phyloP scores from a whole-genome alignment of 371 early-diverging fungal genomes.

The Circinella minor region DNA sequence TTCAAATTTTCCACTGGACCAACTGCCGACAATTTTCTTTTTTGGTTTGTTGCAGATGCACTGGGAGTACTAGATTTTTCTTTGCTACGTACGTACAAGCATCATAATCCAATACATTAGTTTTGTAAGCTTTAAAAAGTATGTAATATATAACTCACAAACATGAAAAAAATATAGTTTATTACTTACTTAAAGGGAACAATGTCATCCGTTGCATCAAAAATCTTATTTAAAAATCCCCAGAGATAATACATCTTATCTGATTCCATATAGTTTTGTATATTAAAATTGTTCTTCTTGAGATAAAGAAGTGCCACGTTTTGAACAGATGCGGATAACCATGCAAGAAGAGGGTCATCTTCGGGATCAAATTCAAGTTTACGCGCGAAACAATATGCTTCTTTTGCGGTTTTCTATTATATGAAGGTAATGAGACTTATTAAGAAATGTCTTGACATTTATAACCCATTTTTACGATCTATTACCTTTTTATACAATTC shows the following conservation, averaged over 20 bases:
- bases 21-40: not conserved
- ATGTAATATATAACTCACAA: not conserved
- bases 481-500: not conserved
- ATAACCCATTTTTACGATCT: not conserved
- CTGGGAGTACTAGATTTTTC: not conserved
- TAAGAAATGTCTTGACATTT: not conserved
- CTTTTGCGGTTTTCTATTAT: not conserved
- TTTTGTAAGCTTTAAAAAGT: not conserved
- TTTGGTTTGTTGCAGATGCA: not conserved
- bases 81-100: not conserved
- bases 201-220: not conserved
- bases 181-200: not conserved
- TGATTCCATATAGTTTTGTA: slow-evolving; percentile 1
- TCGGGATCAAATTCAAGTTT: not conserved
- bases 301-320: not conserved
- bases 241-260: slow-evolving; percentile 3
- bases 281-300: not conserved
- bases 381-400: not conserved
- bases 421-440: not conserved
- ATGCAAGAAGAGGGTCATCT: not conserved
- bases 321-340: not conserved
- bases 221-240: not conserved
- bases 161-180: not conserved
- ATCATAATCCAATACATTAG: not conserved
- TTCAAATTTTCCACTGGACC: not conserved